Evolutionary conservation across 129 eudicot genomes (phyloP).

Genomic region (Centaurea solstitialis): DNA sequence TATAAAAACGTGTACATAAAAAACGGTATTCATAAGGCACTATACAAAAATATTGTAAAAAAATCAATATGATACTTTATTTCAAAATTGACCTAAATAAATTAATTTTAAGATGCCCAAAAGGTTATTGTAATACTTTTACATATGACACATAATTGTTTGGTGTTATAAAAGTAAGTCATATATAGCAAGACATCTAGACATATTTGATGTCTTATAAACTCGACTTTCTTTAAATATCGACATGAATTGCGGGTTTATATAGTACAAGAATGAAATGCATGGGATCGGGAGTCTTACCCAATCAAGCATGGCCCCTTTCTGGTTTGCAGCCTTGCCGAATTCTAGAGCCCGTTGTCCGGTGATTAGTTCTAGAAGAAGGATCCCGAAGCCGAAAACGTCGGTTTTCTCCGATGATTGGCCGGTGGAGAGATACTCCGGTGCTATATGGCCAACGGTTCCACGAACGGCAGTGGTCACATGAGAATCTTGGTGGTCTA

Average conservation of each 20-base stretch:
- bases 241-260: not conserved
- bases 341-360: conserved; percentile 84
- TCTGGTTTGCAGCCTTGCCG: conserved; percentile 82
- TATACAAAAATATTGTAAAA: too few species aligned
- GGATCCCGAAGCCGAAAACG: conserved; percentile 87
- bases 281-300: conserved; percentile 36
- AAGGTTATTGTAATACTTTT: too few species aligned
- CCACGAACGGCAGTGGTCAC: conserved; percentile 92
- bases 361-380: conserved; percentile 77
- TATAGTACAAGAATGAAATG: conserved; percentile 12
- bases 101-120: not conserved
- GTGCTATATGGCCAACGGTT: conserved; percentile 92
- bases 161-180: too few species aligned
- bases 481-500: conserved; percentile 87
- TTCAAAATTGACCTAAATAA: too few species aligned
- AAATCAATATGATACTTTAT: too few species aligned
- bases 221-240: not conserved
- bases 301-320: conserved; percentile 92
- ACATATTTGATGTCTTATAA: not conserved
- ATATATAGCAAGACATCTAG: not conserved
- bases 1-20: not conserved
- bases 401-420: conserved; percentile 92
- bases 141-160: too few species aligned
- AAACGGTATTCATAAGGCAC: too few species aligned
- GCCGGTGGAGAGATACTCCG: conserved; percentile 89